phyloP scores from a whole-genome alignment of 2,329 filamentous ascomycete species.

The Trichoderma afroharzianum region DNA sequence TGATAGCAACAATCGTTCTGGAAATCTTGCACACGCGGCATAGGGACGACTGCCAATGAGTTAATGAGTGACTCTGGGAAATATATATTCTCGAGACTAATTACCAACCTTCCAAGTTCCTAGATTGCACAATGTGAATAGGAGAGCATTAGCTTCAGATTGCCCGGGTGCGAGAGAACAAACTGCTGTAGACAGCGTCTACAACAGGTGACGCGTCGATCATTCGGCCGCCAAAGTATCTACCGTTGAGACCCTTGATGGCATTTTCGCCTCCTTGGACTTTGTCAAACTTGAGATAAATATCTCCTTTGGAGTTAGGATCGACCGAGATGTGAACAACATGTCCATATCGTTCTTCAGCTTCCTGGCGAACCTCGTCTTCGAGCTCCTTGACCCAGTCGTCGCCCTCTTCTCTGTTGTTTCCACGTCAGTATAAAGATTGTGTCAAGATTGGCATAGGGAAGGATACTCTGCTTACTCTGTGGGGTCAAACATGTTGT shows the following conservation, averaged over 20 bases:
- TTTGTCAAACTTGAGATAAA: constrained; percentile 97
- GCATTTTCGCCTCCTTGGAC: constrained; percentile 95
- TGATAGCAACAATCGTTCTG: constrained; percentile 12
- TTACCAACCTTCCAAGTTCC: constrained; percentile 43
- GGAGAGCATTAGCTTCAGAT: constrained; percentile 63
- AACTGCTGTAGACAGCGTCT: constrained; percentile 96
- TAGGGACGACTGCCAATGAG: background rate
- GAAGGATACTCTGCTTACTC: constrained; percentile 61
- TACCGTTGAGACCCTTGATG: constrained; percentile 94
- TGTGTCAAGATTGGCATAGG: background rate
- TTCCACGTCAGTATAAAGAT: constrained; percentile 31
- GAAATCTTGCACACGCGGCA: background rate
- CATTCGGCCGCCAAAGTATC: constrained; percentile 89
- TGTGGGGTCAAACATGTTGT: constrained; percentile 90
- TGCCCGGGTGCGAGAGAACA: constrained; percentile 83
- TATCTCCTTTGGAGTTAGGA: constrained; percentile 89
- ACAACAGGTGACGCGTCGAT: constrained; percentile 95
- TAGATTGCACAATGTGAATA: constrained; percentile 43
- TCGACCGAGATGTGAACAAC: constrained; percentile 97
- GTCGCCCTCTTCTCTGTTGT: constrained; percentile 75
- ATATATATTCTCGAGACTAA: background rate
- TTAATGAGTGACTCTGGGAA: background rate
- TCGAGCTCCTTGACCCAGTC: constrained; percentile 90
- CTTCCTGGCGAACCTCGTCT: constrained; percentile 88
- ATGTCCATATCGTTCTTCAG: constrained; percentile 91